phyloP scores from a whole-genome alignment of 164 flowering plant genomes.

The Nymphaea thermarum region DNA sequence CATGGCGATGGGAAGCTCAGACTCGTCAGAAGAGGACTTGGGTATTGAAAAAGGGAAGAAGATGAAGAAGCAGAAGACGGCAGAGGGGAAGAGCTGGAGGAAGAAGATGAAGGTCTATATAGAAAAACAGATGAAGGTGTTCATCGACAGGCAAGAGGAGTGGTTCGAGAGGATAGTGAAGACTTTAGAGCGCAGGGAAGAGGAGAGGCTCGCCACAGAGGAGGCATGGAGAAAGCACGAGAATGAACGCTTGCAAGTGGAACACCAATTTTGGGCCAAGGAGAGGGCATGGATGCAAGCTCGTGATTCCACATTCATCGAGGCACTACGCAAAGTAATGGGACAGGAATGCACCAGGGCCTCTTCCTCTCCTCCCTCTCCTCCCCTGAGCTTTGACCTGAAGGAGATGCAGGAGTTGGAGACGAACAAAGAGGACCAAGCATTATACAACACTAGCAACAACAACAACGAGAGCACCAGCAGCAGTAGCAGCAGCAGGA shows the following conservation, averaged over 20 bases:
- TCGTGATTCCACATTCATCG: conserved; percentile 62
- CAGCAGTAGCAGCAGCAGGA: not conserved
- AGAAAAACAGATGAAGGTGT: conserved; percentile 61
- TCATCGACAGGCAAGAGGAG: conserved; percentile 76
- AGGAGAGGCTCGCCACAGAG: conserved; percentile 59
- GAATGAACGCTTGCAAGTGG: conserved; percentile 36
- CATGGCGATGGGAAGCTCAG: not conserved
- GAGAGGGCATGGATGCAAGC: conserved; percentile 82
- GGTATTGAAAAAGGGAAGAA: not conserved
- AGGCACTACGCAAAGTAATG: conserved; percentile 41
- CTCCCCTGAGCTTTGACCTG: too few species aligned
- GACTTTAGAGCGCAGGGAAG: conserved; percentile 61
- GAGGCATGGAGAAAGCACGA: conserved; percentile 81
- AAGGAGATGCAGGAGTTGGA: too few species aligned
- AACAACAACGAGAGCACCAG: not conserved
- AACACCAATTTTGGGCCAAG: conserved; percentile 59
- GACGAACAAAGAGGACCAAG: too few species aligned
- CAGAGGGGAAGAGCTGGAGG: conserved; percentile 54
- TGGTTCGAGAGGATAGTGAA: conserved; percentile 75
- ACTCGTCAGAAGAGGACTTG: not conserved
- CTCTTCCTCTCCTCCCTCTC: not conserved
- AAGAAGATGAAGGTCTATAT: conserved; percentile 59
- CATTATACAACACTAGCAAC: not conserved
- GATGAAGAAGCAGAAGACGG: conserved; percentile 9
- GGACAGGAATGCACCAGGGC: not conserved